phyloP scores from a whole-genome alignment of 495 filamentous ascomycete genomes.

The Rostrohypoxylon terebratum region DNA sequence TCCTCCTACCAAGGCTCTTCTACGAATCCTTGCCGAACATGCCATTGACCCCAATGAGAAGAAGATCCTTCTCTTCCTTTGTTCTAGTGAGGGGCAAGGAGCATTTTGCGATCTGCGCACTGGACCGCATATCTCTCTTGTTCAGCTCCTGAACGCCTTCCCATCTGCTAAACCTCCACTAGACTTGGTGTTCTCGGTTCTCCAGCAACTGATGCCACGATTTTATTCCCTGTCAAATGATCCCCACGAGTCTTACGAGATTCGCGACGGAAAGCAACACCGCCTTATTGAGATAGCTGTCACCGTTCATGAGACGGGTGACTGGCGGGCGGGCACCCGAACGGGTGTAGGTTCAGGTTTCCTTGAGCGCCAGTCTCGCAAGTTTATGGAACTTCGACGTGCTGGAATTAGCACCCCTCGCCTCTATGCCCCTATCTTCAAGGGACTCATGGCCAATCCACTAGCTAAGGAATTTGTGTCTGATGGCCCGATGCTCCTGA shows the following conservation, averaged over 20 bases:
- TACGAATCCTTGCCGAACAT: slow-evolving; percentile 89
- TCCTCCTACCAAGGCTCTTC: slow-evolving; percentile 86
- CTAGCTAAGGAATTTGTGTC: slow-evolving; percentile 87
- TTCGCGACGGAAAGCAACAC: slow-evolving; percentile 74
- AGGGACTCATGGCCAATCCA: slow-evolving; percentile 98
- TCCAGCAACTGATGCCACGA: slow-evolving; percentile 90
- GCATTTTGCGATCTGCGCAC: slow-evolving; percentile 96
- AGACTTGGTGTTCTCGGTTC: slow-evolving; percentile 79
- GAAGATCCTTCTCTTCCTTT: slow-evolving; percentile 86
- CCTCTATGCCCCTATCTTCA: slow-evolving; percentile 92
- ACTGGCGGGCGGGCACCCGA: slow-evolving; percentile 78
- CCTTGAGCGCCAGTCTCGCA: slow-evolving; percentile 81
- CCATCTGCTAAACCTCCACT: slow-evolving; percentile 90
- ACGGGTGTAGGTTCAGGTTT: slow-evolving; percentile 84
- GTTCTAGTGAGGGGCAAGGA: slow-evolving; percentile 90
- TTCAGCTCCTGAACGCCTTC: slow-evolving; percentile 90
- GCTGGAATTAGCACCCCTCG: slow-evolving; percentile 66
- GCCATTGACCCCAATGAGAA: slow-evolving; percentile 82
- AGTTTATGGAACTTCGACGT: slow-evolving; percentile 72
- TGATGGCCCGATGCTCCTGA: slow-evolving; percentile 96
- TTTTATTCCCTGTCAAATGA: slow-evolving; percentile 99
- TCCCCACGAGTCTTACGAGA: slow-evolving; percentile 81
- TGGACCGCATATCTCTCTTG: slow-evolving; percentile 82
- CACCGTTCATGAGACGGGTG: slow-evolving; percentile 84
- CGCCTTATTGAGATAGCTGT: slow-evolving; percentile 95